phyloP scores from a whole-genome alignment of 768 basidiomycete genomes.

The Tricholomella constricta region DNA sequence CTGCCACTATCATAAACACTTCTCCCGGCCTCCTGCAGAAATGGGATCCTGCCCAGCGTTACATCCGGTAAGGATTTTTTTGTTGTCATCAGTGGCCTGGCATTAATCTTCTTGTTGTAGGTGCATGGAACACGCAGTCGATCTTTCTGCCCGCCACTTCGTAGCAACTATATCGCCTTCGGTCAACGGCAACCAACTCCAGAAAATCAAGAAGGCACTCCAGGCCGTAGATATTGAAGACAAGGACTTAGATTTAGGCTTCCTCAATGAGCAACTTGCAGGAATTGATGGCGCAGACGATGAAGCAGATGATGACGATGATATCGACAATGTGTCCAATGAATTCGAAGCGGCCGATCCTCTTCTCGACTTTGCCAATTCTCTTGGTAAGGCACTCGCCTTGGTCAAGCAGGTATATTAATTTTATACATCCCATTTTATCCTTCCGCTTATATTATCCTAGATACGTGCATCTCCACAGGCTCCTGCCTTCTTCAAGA shows the following conservation, averaged over 20 bases:
- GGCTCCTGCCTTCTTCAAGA: neutral
- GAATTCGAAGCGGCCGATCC: neutral
- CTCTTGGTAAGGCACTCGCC: constrained; percentile 3
- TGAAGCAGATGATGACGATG: constrained; percentile 1
- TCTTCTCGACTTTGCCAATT: neutral
- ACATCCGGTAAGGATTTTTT: neutral
- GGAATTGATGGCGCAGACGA: neutral
- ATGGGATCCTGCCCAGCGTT: neutral
- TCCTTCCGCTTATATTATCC: neutral
- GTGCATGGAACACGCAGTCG: constrained; percentile 23
- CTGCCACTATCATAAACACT: neutral
- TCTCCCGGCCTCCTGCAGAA: neutral
- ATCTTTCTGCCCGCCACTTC: constrained; percentile 16
- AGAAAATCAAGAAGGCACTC: constrained; percentile 19
- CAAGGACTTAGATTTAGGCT: no score
- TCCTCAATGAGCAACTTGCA: no score
- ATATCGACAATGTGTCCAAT: neutral
- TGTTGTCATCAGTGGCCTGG: no score
- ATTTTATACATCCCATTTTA: neutral
- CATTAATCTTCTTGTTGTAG: constrained; percentile 1
- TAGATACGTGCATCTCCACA: constrained; percentile 8
- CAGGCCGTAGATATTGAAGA: no score
- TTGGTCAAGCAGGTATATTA: constrained; percentile 7
- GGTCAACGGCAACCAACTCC: constrained; percentile 34
- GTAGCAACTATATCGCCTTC: constrained; percentile 3